Evolutionary conservation across 345 rosid species (phyloP), one percentile per base, ranked within the genome.

Genomic region (Punica granatum): DNA sequence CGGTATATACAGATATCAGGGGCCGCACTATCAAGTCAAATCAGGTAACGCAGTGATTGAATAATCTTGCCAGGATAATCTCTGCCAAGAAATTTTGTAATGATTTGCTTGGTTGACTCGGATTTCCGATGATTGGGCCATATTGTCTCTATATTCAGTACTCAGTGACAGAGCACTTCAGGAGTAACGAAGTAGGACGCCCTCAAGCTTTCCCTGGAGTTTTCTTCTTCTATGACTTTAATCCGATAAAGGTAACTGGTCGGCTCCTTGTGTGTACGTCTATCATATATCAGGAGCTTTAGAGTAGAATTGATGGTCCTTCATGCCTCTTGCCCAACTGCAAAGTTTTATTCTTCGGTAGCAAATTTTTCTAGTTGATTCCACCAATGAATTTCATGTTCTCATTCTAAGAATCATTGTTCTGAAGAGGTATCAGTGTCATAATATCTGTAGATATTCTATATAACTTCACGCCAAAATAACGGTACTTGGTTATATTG

Each of bases 151-250:
- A 49, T 70, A 36, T 69, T 37, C 80, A 90, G 97, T 92, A 84
- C 76, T 92, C 98, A 34, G 97, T 92, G 63, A 90, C 94, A 0
- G 92, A 92, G 75, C 97, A 90, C 76, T 90, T 83, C 72, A 88
- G 81, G 79, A 80, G 73, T 33, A 60, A 80, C 30, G 87, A 83
- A 63, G 58, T 85, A 64, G 81, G 82, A 71, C 80, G 75, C 32
- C 67, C 66, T 43, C 81, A 80, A 58, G 68, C 72, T 6, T 77
- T 82, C 35, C 85, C 93, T 28, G 98, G 96, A 66, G 92, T 92
- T 66, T 90, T 88, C 86, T 87, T 92, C 89, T 81, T 85, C 77
- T 90, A 90, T 72, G 98, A 90, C 68, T 86, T 92, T 33, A 90
- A 93, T 56, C 98, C 98, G 21, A 90, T 92, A 44, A 92, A 92